Evolutionary conservation across 169 alveolate genomes (phyloP).

Genomic region (Cytauxzoon felis): DNA sequence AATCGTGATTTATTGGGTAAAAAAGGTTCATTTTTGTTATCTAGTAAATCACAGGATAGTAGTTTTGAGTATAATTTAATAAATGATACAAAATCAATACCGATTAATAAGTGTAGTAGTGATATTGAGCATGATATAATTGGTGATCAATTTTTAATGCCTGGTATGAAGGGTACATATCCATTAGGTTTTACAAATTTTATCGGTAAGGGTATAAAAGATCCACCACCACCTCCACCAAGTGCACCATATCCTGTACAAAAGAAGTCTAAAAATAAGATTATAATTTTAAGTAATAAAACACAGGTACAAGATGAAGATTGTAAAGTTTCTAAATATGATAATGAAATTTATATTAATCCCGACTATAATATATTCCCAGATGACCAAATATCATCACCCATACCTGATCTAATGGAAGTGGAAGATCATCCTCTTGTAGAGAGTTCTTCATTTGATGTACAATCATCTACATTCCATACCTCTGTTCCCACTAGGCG

Average conservation of each 20-base stretch:
- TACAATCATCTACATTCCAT: too few species aligned
- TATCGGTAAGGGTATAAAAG: conserved; percentile 40
- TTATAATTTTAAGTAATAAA: too few species aligned
- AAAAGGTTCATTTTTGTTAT: neutral
- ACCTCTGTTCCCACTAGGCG: too few species aligned
- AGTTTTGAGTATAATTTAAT: conserved; percentile 3
- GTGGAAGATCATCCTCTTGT: too few species aligned
- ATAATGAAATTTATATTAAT: too few species aligned
- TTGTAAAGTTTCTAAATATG: too few species aligned
- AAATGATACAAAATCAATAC: neutral
- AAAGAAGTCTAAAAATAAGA: too few species aligned
- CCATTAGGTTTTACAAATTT: conserved; percentile 59
- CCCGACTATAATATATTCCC: too few species aligned
- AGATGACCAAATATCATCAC: too few species aligned
- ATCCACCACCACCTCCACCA: conserved; percentile 61
- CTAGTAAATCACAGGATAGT: neutral
- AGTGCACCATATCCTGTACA: conserved; percentile 11
- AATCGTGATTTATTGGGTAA: conserved; percentile 11
- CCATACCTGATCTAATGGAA: too few species aligned
- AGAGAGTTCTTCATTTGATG: too few species aligned
- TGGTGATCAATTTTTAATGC: conserved; percentile 61
- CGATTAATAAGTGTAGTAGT: neutral
- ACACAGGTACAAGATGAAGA: too few species aligned
- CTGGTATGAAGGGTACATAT: conserved; percentile 60
- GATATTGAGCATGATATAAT: conserved; percentile 12